Evolutionary conservation across 805 yeast genomes (phyloP).

Genomic region (Pichia eremophila): DNA sequence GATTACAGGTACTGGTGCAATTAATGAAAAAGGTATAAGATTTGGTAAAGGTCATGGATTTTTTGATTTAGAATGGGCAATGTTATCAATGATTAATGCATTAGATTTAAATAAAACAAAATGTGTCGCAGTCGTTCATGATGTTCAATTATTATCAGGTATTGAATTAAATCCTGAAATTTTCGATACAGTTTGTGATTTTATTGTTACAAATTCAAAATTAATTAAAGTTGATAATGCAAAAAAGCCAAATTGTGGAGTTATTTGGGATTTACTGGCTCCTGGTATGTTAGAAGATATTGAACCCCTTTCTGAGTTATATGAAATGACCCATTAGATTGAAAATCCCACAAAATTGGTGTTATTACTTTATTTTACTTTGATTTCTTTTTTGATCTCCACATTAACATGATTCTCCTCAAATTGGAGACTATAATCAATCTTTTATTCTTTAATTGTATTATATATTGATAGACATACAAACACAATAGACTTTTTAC

Average conservation of each 20-base stretch:
- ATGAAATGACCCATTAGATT: too few species aligned
- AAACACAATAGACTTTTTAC: too few species aligned
- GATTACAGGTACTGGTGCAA: constrained; percentile 27
- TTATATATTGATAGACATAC: too few species aligned
- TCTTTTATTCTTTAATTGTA: too few species aligned
- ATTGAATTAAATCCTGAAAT: constrained; percentile 20
- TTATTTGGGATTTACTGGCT: constrained; percentile 22
- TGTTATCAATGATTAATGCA: constrained; percentile 20
- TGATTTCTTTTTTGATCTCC: too few species aligned
- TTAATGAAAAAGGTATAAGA: constrained; percentile 22
- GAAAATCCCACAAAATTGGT: too few species aligned
- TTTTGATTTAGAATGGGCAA: constrained; percentile 27
- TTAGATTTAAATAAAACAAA: constrained; percentile 13
- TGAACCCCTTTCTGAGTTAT: too few species aligned
- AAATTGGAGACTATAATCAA: too few species aligned
- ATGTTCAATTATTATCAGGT: constrained; percentile 22
- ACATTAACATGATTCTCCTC: too few species aligned
- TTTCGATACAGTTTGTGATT: constrained; percentile 26
- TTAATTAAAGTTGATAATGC: constrained; percentile 12
- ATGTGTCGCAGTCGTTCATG: constrained; percentile 25
- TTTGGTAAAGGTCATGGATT: constrained; percentile 27
- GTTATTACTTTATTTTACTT: too few species aligned
- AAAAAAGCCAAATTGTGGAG: constrained; percentile 21
- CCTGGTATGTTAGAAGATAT: constrained; percentile 13
- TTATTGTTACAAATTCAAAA: constrained; percentile 20